A percentile compares a stretch with the other conserved stretches of the same genome.
Evolutionary conservation across 768 basidiomycete genomes (phyloP).

Genomic region (Psilocybe cubensis): DNA sequence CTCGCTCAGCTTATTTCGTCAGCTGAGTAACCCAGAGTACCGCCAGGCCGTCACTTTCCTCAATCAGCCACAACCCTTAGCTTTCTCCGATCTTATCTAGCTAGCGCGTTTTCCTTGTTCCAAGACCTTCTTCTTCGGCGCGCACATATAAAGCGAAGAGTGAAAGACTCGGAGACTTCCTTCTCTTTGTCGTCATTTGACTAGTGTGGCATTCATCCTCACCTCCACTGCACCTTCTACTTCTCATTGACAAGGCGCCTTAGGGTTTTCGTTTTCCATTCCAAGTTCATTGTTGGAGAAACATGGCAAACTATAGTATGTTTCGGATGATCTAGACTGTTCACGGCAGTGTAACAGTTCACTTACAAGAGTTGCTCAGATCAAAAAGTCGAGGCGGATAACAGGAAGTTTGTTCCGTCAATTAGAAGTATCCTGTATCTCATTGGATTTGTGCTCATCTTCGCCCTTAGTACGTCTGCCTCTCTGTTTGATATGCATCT

Average conservation of each 20-base stretch:
- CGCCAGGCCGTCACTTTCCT: neutral
- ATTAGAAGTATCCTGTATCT: conserved; percentile 22
- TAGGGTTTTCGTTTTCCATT: neutral
- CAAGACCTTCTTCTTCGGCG: neutral
- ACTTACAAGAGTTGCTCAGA: neutral
- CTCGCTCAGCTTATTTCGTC: conserved; percentile 5
- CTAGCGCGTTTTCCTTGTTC: neutral
- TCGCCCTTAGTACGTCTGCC: conserved; percentile 27
- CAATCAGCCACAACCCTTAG: neutral
- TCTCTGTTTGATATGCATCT: too few relatives aligned
- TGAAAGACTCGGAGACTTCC: neutral
- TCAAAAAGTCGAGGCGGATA: conserved; percentile 13
- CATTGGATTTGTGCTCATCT: conserved; percentile 27
- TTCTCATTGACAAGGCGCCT: too few relatives aligned
- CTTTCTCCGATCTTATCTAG: too few relatives aligned
- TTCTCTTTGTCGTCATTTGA: neutral
- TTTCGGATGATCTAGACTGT: neutral
- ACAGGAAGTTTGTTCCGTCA: conserved; percentile 17
- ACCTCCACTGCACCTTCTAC: too few relatives aligned
- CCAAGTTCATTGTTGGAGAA: neutral
- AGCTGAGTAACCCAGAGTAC: conserved; percentile 12
- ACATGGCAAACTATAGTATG: conserved; percentile 4
- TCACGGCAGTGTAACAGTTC: too few relatives aligned
- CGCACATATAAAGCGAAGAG: neutral
- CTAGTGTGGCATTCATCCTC: too few relatives aligned